Percentiles rank a stretch among this genome's conserved stretches.
Conservation (phyloP, 2,329 filamentous ascomycete genomes). For the Plenodomus tracheiphilus region DNA sequence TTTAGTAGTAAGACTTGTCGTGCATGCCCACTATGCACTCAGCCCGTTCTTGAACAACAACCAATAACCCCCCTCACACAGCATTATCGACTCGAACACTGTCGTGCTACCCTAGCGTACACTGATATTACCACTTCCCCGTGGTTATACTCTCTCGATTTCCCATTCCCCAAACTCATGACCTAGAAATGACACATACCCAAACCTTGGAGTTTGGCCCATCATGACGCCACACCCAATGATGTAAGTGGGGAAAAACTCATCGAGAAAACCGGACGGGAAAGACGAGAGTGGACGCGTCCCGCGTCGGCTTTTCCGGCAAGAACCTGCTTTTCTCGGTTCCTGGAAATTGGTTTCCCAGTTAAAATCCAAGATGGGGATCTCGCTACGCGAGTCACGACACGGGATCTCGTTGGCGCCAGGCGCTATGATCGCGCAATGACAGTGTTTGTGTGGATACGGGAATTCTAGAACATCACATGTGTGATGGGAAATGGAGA, state of each 20-base stretch:
- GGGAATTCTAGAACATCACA: background rate
- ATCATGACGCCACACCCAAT: slow-evolving; percentile 18
- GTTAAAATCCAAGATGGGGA: too few relatives aligned
- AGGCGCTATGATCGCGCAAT: slow-evolving; percentile 11
- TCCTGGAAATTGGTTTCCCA: background rate
- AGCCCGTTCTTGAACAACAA: background rate
- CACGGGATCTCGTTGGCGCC: slow-evolving; percentile 1
- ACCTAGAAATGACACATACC: slow-evolving; percentile 2
- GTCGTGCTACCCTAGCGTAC: background rate
- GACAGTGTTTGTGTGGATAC: background rate
- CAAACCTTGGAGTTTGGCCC: too few relatives aligned
- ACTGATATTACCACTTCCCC: too few relatives aligned
- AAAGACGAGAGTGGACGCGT: slow-evolving; percentile 5
- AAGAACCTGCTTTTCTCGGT: slow-evolving; percentile 18
- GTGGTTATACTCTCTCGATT: too few relatives aligned
- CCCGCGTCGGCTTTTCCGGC: slow-evolving; percentile 3
- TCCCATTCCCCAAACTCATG: background rate
- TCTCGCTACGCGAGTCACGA: background rate
- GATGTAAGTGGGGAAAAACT: slow-evolving; percentile 18
- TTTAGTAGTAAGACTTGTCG: too few relatives aligned
- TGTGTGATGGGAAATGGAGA: background rate
- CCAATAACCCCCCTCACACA: background rate
- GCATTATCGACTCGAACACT: background rate
- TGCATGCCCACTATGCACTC: too few relatives aligned
- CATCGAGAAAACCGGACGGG: too few relatives aligned